These are phyloP conservation scores for Zasmidium citrigriseum DNA, from an alignment of 2,329 filamentous ascomycete genomes.

Conservation along the genomic window DNA sequence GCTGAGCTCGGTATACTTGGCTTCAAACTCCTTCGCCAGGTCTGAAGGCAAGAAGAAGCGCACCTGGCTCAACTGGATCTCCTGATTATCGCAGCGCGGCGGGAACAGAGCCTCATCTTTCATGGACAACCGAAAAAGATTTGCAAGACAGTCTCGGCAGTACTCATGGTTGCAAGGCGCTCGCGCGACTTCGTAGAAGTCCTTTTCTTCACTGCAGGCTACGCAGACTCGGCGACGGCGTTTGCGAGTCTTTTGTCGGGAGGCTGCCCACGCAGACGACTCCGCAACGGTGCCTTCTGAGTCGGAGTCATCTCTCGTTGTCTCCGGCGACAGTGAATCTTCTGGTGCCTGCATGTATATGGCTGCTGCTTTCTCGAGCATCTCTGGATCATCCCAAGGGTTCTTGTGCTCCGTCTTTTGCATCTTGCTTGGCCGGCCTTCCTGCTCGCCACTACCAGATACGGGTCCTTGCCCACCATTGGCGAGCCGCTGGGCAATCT, in stretches of 20 bases:
- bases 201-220: slow-evolving; percentile 32
- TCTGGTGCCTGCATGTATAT: slow-evolving; percentile 22
- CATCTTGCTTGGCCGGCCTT: slow-evolving; percentile 1
- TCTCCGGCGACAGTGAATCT: background rate
- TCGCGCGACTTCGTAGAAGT: slow-evolving; percentile 30
- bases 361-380: slow-evolving; percentile 23
- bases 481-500: slow-evolving; percentile 17
- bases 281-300: slow-evolving; percentile 20
- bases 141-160: slow-evolving; percentile 51
- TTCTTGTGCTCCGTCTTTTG: slow-evolving; percentile 8
- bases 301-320: slow-evolving; percentile 8
- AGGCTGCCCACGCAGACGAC: slow-evolving; percentile 22
- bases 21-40: slow-evolving; percentile 40
- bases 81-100: slow-evolving; percentile 53
- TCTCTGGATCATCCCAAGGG: slow-evolving; percentile 21
- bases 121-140: slow-evolving; percentile 48
- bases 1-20: slow-evolving; percentile 52
- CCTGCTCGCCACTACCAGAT: background rate
- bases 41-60: slow-evolving; percentile 39
- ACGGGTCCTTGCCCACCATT: background rate
- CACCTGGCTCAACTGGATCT: slow-evolving; percentile 42
- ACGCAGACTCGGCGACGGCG: slow-evolving; percentile 21
- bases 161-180: slow-evolving; percentile 49
- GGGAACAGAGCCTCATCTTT: slow-evolving; percentile 57
- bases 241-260: slow-evolving; percentile 10